Conservation (phyloP, 129 eudicot species). For the Helianthus tuberosus region DNA sequence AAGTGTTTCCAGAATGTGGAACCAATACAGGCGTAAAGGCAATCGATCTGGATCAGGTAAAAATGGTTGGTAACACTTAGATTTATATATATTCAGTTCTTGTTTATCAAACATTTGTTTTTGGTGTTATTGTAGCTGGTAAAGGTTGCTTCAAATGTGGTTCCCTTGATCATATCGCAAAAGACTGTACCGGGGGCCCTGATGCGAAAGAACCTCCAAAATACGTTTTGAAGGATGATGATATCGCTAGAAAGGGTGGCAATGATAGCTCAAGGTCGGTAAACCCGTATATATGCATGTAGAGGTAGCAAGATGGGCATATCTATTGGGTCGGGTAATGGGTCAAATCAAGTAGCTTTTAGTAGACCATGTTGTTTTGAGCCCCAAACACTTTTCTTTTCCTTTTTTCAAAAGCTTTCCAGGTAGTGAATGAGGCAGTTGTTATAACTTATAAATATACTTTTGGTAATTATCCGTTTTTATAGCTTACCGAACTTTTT, state of each 20-base stretch:
- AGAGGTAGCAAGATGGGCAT: constrained; percentile 11
- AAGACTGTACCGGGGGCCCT: constrained; percentile 70
- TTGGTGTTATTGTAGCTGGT: constrained; percentile 39
- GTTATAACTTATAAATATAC: background rate
- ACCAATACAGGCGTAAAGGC: constrained; percentile 83
- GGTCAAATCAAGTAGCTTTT: background rate
- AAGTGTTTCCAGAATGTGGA: constrained; percentile 94
- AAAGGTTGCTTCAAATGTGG: constrained; percentile 95
- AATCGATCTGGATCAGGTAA: constrained; percentile 51
- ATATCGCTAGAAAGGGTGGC: constrained; percentile 59
- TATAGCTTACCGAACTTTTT: background rate
- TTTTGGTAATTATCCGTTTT: background rate
- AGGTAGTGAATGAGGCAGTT: background rate
- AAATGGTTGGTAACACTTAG: constrained; percentile 4
- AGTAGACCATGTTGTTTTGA: background rate
- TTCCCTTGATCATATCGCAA: constrained; percentile 83
- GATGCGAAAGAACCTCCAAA: constrained; percentile 52
- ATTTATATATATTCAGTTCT: background rate
- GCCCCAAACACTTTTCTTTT: background rate
- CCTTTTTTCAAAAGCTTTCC: background rate
- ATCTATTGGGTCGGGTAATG: background rate
- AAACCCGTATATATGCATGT: background rate
- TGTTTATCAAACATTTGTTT: background rate
- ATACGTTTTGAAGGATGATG: constrained; percentile 65
- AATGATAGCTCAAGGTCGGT: constrained; percentile 56